A percentile compares a stretch with the other conserved stretches of the same genome.
phyloP scores from a whole-genome alignment of 2,329 filamentous ascomycete species.

The Aspergillus brunneoviolaceus region DNA sequence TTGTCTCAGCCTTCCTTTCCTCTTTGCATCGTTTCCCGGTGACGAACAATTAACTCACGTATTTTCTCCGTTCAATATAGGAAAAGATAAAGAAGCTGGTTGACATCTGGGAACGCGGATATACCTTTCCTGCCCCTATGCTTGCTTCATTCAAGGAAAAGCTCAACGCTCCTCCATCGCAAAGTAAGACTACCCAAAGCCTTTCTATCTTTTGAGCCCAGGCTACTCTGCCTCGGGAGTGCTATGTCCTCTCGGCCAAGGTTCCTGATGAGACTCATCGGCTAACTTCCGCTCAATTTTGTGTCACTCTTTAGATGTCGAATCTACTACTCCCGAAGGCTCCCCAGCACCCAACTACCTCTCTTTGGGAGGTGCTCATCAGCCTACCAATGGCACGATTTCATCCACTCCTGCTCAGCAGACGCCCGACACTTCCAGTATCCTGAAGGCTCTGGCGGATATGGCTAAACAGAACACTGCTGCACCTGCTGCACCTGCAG shows the following conservation, averaged over 20 bases:
- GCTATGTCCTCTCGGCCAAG: not conserved
- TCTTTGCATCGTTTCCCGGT: conserved; percentile 18
- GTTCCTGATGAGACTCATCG: not conserved
- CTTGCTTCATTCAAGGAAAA: conserved; percentile 81
- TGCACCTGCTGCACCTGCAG: conserved; percentile 42
- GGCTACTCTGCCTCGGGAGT: not conserved
- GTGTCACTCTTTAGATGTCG: conserved; percentile 48
- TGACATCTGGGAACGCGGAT: conserved; percentile 96
- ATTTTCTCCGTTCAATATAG: conserved; percentile 57
- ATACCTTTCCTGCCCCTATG: conserved; percentile 81
- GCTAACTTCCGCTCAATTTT: conserved; percentile 26
- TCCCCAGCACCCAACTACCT: conserved; percentile 49
- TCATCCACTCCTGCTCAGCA: conserved; percentile 27
- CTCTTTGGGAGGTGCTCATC: conserved; percentile 36
- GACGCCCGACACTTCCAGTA: conserved; percentile 60
- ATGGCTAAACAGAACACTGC: conserved; percentile 73
- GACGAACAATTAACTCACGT: conserved; percentile 51
- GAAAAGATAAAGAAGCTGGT: conserved; percentile 94
- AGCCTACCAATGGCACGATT: conserved; percentile 26
- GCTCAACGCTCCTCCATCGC: conserved; percentile 60
- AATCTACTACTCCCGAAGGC: conserved; percentile 68
- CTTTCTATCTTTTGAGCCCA: conserved; percentile 2
- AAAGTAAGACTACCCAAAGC: conserved; percentile 57
- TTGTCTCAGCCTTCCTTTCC: conserved; percentile 11
- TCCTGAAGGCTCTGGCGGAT: conserved; percentile 76